A percentile compares a stretch with the other conserved stretches of the same genome.
Conservation (phyloP, 345 rosid species). For the Eucalyptus paniculata region DNA sequence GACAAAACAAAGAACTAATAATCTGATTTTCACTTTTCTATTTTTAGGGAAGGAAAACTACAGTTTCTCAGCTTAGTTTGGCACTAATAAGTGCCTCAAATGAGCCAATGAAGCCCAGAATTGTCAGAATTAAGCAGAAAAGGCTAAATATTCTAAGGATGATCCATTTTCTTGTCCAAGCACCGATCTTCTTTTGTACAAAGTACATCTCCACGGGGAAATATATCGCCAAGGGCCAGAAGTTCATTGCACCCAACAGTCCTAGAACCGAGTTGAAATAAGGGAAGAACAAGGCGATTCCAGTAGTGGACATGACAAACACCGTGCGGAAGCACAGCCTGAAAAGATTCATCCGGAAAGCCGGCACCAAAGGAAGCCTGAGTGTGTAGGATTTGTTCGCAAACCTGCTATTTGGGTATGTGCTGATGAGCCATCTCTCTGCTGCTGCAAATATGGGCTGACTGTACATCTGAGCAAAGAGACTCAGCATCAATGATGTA, state of each 20-base stretch:
- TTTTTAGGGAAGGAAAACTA: not conserved
- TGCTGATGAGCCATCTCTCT: slow-evolving; percentile 22
- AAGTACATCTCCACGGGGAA: slow-evolving; percentile 74
- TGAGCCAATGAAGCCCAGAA: slow-evolving; percentile 42
- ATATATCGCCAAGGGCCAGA: slow-evolving; percentile 68
- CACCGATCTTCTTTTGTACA: slow-evolving; percentile 33
- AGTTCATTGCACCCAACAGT: slow-evolving; percentile 46
- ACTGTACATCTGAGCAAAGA: slow-evolving; percentile 23
- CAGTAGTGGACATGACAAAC: slow-evolving; percentile 41
- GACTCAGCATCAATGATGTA: not conserved
- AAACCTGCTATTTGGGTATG: slow-evolving; percentile 26
- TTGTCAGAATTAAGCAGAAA: slow-evolving; percentile 17
- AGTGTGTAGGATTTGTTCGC: slow-evolving; percentile 5
- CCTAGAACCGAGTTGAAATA: slow-evolving; percentile 80
- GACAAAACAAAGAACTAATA: not conserved
- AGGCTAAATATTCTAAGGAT: slow-evolving; percentile 27
- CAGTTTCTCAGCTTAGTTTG: slow-evolving; percentile 14
- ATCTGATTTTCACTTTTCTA: not conserved
- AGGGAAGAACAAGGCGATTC: slow-evolving; percentile 43
- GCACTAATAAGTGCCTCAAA: slow-evolving; percentile 38
- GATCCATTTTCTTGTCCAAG: slow-evolving; percentile 51
- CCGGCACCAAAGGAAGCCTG: slow-evolving; percentile 13
- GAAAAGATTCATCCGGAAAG: slow-evolving; percentile 10
- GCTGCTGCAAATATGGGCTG: slow-evolving; percentile 41
- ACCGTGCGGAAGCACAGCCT: slow-evolving; percentile 28